These are phyloP conservation scores for Glutinoglossum americanum DNA, from an alignment of 495 filamentous ascomycete species.

Conservation along the genomic window DNA sequence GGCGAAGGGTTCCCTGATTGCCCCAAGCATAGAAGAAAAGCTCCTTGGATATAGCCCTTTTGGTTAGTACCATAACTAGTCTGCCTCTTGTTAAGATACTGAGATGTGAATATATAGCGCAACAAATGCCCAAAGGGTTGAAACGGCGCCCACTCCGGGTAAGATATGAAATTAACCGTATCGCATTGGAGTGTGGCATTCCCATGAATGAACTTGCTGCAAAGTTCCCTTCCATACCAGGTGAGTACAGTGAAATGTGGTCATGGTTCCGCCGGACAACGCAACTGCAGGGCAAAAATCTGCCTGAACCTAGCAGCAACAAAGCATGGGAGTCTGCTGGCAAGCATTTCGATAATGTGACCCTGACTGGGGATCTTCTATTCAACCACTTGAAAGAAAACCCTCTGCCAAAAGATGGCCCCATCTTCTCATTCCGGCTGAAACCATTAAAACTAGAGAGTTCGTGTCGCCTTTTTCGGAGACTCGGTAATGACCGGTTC, in stretches of 20 bases:
- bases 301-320: slow-evolving; percentile 18
- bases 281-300: slow-evolving; percentile 14
- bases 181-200: background rate
- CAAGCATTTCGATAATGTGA: slow-evolving; percentile 13
- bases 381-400: slow-evolving; percentile 13
- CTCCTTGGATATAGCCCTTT: background rate
- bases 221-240: background rate
- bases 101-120: background rate
- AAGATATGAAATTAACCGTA: slow-evolving; percentile 4
- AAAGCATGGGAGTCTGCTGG: slow-evolving; percentile 20
- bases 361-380: slow-evolving; percentile 17
- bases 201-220: background rate
- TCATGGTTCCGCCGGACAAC: background rate
- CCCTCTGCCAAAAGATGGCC: slow-evolving; percentile 4
- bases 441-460: slow-evolving; percentile 5
- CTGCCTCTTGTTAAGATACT: background rate
- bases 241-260: slow-evolving; percentile 3
- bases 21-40: background rate
- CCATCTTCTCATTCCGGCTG: slow-evolving; percentile 15
- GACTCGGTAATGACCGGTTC: slow-evolving; percentile 7
- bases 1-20: background rate
- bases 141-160: background rate
- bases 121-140: background rate
- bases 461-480: slow-evolving; percentile 5
- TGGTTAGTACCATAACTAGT: background rate